Evolutionary conservation across 768 basidiomycete species (phyloP).

Genomic region (Lactarius hatsudake): DNA sequence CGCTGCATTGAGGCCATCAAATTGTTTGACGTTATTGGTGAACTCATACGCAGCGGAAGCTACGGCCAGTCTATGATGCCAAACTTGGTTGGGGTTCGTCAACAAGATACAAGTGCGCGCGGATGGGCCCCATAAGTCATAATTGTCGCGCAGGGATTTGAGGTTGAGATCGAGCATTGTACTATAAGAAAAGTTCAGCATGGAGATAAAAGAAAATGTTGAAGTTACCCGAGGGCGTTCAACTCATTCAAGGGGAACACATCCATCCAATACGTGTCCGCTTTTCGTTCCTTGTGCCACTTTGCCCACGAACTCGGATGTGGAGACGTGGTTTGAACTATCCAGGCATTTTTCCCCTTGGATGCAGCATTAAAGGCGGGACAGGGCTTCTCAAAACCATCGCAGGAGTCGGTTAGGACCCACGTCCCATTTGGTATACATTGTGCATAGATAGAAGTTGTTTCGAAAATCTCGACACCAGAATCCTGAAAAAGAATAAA

Average conservation of each 20-base stretch:
- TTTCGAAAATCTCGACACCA: too few relatives aligned
- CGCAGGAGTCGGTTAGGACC: neutral
- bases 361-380: neutral
- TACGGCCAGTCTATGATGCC: too few relatives aligned
- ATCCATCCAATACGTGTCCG: neutral
- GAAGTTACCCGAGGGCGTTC: neutral
- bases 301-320: accelerated
- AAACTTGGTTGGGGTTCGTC: neutral
- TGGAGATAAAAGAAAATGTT: neutral
- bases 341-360: neutral
- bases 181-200: neutral
- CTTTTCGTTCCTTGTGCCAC: neutral
- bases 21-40: neutral
- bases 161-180: neutral
- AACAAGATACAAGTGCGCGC: neutral
- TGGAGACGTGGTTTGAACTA: neutral
- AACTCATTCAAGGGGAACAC: neutral
- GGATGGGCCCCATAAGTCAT: neutral
- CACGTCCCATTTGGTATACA: neutral
- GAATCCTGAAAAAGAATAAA: too few relatives aligned
- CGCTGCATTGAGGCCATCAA: neutral
- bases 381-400: neutral
- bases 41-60: too few relatives aligned
- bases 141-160: neutral
- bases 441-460: neutral